A percentile compares a stretch with the other conserved stretches of the same genome.
These are phyloP conservation scores for Neurospora terricola DNA, from an alignment of 495 filamentous ascomycete species.

Conservation along the genomic window DNA sequence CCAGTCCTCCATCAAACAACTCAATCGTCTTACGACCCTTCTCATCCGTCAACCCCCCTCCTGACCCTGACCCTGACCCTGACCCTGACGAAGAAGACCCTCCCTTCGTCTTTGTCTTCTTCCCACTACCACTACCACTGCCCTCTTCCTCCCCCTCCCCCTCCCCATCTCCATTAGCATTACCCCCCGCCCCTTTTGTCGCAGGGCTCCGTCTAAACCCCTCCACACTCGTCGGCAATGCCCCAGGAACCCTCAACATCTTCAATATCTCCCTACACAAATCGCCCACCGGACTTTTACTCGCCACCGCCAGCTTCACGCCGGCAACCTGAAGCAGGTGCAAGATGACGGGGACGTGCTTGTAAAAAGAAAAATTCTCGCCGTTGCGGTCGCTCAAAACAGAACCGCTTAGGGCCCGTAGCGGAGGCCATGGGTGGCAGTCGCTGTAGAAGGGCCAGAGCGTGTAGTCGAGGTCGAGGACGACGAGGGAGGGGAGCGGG, in stretches of 20 bases:
- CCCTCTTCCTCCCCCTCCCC: conserved; percentile 1
- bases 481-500: conserved; percentile 74
- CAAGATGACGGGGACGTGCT: conserved; percentile 64
- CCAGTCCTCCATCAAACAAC: conserved; percentile 67
- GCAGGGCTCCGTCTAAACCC: background rate
- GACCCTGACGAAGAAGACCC: background rate
- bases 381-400: conserved; percentile 49
- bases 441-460: conserved; percentile 98
- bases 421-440: conserved; percentile 75
- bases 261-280: conserved; percentile 73
- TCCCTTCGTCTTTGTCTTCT: conserved; percentile 1
- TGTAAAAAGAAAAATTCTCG: conserved; percentile 74
- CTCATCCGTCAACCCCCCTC: conserved; percentile 2
- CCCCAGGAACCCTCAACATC: conserved; percentile 47
- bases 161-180: background rate
- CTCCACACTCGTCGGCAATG: background rate
- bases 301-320: conserved; percentile 66
- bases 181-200: background rate
- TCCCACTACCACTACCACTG: no score
- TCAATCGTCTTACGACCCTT: conserved; percentile 52
- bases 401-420: conserved; percentile 52
- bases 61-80: background rate
- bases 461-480: conserved; percentile 95
- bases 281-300: conserved; percentile 73
- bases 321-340: conserved; percentile 39